Percentiles rank a stretch among this genome's conserved stretches.
These are phyloP conservation scores for Xylaria multiplex DNA, from an alignment of 2,329 filamentous ascomycete genomes.

Conservation along the genomic window DNA sequence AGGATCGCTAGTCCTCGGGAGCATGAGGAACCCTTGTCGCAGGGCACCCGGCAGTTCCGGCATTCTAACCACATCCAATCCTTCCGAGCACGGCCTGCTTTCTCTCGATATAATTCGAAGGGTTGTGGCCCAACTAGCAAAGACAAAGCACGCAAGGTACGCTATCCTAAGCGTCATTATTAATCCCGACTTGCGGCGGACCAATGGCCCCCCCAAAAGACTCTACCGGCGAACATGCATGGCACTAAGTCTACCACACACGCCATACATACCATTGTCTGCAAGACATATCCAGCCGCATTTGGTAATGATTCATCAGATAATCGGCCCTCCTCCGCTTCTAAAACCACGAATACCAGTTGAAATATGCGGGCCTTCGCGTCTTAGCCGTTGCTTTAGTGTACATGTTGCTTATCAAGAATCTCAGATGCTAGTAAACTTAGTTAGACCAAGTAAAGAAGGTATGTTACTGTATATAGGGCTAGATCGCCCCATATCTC, in stretches of 20 bases:
- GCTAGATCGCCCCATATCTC: conserved; percentile 23
- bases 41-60: conserved; percentile 29
- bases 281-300: conserved; percentile 28
- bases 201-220: conserved; percentile 17
- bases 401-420: conserved; percentile 31
- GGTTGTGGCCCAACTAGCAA: conserved; percentile 1
- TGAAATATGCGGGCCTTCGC: conserved; percentile 11
- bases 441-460: conserved; percentile 9
- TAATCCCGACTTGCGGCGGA: conserved; percentile 4
- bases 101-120: conserved; percentile 31
- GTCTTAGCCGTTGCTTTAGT: conserved; percentile 19
- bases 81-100: conserved; percentile 29
- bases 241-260: conserved; percentile 8
- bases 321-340: conserved; percentile 25
- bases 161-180: conserved; percentile 36
- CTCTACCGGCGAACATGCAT: conserved; percentile 2
- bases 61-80: conserved; percentile 33
- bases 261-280: not conserved
- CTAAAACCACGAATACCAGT: not conserved
- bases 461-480: conserved; percentile 29
- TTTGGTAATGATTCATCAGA: conserved; percentile 36
- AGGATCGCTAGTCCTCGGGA: conserved; percentile 24
- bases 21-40: conserved; percentile 12
- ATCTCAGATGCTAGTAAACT: not conserved
- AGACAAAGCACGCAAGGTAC: conserved; percentile 35